Conservation (phyloP, 2,329 filamentous ascomycete species). For the Trichoderma sp. region DNA sequence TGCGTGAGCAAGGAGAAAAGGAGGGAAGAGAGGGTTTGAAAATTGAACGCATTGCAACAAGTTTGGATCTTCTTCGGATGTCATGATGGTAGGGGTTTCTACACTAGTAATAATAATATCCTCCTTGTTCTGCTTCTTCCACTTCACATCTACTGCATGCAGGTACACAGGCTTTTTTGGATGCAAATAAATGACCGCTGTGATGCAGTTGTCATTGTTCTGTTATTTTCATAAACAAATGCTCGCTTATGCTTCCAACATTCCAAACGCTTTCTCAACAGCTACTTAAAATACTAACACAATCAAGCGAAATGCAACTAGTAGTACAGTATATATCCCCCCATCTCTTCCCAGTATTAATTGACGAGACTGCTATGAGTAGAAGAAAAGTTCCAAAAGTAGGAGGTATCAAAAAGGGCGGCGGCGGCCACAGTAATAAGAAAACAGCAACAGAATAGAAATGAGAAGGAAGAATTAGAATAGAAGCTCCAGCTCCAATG, state of each 20-base stretch:
- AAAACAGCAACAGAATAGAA: neutral
- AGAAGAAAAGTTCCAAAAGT: conserved; percentile 1
- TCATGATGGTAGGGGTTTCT: neutral
- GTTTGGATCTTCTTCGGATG: neutral
- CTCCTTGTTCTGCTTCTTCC: neutral
- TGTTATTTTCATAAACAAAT: conserved; percentile 17
- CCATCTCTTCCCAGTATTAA: neutral
- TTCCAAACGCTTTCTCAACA: conserved; percentile 7
- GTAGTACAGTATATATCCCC: conserved; percentile 11
- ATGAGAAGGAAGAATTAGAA: neutral
- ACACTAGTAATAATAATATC: neutral
- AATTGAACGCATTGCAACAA: neutral
- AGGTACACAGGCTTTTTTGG: neutral
- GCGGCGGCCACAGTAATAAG: neutral
- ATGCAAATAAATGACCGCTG: neutral
- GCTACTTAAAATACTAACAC: conserved; percentile 7
- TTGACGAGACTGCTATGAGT: conserved; percentile 6
- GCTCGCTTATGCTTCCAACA: conserved; percentile 20
- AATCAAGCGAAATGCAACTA: conserved; percentile 13
- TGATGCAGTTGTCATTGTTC: neutral
- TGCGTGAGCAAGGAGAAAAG: neutral
- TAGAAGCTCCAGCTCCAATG: neutral
- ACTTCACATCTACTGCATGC: neutral
- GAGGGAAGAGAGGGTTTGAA: neutral
- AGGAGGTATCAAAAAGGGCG: conserved; percentile 10